A percentile compares a stretch with the other conserved stretches of the same genome.
Evolutionary conservation across 2,329 filamentous ascomycete species (phyloP).

Genomic region (Ophiostoma himal-ulmi): DNA sequence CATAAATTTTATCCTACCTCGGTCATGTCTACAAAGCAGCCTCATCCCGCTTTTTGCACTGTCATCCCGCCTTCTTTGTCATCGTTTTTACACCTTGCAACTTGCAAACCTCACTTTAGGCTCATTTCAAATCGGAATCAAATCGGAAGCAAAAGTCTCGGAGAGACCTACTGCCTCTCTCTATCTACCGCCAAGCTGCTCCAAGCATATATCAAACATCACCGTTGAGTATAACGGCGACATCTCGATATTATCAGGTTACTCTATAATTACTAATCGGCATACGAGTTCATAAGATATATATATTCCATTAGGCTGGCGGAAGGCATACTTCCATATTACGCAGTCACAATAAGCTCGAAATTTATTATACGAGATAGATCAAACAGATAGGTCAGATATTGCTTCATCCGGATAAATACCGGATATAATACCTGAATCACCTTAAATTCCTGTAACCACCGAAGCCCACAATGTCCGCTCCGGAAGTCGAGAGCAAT

Average conservation of each 20-base stretch:
- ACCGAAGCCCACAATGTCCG: not conserved
- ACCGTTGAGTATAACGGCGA: not conserved
- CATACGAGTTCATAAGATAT: not conserved
- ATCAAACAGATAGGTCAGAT: not conserved
- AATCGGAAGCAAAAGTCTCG: not conserved
- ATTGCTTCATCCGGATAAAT: not conserved
- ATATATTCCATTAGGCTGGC: not conserved
- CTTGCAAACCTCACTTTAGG: not conserved
- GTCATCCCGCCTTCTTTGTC: conserved; percentile 4
- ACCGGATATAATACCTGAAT: not conserved
- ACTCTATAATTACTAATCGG: not conserved
- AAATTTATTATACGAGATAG: not conserved
- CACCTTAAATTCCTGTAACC: not conserved
- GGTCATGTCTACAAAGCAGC: not conserved
- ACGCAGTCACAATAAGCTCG: not conserved
- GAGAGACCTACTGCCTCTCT: no score
- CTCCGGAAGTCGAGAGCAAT: conserved; percentile 30
- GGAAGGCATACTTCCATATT: not conserved
- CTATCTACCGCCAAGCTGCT: not conserved
- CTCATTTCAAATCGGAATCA: not conserved
- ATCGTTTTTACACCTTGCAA: not conserved
- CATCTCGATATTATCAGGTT: not conserved
- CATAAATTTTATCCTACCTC: not conserved
- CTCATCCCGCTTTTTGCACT: conserved; percentile 9
- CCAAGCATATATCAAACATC: not conserved